Evolutionary conservation across 495 filamentous ascomycete species (phyloP).

Genomic region (Lophiotrema nucula): DNA sequence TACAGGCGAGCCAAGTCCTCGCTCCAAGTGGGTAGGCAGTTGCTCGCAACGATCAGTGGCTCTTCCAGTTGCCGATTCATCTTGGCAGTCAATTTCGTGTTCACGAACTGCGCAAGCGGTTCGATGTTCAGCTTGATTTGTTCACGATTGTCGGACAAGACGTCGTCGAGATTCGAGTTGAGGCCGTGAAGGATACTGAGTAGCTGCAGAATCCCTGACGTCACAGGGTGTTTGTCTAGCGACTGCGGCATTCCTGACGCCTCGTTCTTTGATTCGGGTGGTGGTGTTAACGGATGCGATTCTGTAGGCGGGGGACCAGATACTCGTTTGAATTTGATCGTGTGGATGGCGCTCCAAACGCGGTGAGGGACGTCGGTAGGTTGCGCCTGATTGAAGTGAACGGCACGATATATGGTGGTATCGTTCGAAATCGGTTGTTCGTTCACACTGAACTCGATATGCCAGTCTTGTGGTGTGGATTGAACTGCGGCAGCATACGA

Average conservation of each 20-base stretch:
- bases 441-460: slow-evolving; percentile 92
- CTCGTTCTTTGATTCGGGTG: slow-evolving; percentile 48
- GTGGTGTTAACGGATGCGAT: slow-evolving; percentile 60
- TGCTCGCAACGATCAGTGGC: slow-evolving; percentile 97
- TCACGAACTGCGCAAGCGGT: slow-evolving; percentile 92
- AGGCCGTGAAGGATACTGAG: slow-evolving; percentile 90
- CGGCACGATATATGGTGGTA: slow-evolving; percentile 93
- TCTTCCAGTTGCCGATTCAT: slow-evolving; percentile 96
- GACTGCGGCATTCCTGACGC: slow-evolving; percentile 70
- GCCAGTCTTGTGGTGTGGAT: slow-evolving; percentile 86
- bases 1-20: slow-evolving; percentile 95
- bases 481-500: slow-evolving; percentile 85
- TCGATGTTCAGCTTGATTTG: slow-evolving; percentile 70
- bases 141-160: slow-evolving; percentile 84
- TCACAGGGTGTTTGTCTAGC: slow-evolving; percentile 77
- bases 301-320: slow-evolving; percentile 85
- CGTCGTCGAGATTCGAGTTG: slow-evolving; percentile 93
- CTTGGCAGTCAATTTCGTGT: slow-evolving; percentile 98
- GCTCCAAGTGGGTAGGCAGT: slow-evolving; percentile 93
- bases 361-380: slow-evolving; percentile 70
- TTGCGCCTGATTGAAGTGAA: slow-evolving; percentile 68
- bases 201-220: slow-evolving; percentile 82
- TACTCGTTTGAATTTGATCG: slow-evolving; percentile 87
- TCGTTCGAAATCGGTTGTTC: slow-evolving; percentile 81
- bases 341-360: slow-evolving; percentile 85